Conservation (phyloP, 164 flowering plant species). For the Umbilicus rupestris region DNA sequence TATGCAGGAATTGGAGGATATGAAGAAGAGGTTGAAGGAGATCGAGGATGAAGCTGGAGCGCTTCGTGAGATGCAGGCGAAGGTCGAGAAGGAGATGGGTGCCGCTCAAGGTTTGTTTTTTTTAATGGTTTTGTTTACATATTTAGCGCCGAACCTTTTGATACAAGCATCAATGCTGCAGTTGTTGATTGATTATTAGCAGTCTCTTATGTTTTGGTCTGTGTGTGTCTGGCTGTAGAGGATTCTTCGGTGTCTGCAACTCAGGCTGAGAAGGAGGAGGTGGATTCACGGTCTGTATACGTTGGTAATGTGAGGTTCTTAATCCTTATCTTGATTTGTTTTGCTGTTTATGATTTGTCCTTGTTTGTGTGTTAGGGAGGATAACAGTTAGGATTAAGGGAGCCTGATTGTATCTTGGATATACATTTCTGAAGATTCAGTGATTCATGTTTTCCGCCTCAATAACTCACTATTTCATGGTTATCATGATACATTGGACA, state of each 20-base stretch:
- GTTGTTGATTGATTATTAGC: too few relatives aligned
- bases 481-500: too few relatives aligned
- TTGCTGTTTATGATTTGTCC: too few relatives aligned
- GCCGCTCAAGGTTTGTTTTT: conserved; percentile 36
- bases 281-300: conserved; percentile 46
- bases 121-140: not conserved
- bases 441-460: too few relatives aligned
- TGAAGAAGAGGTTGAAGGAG: conserved; percentile 72
- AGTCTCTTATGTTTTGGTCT: not conserved
- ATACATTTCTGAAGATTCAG: too few relatives aligned
- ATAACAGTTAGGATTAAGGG: too few relatives aligned
- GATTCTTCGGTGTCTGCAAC: conserved; percentile 35
- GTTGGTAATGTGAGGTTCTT: conserved; percentile 51
- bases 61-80: conserved; percentile 74
- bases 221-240: conserved; percentile 23
- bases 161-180: too few relatives aligned
- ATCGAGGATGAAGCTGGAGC: conserved; percentile 81
- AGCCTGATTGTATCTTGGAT: too few relatives aligned
- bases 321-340: too few relatives aligned
- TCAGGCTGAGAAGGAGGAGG: conserved; percentile 42
- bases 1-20: conserved; percentile 49
- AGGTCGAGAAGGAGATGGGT: conserved; percentile 76
- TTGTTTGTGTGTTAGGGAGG: too few relatives aligned
- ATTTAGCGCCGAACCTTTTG: not conserved
- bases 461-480: too few relatives aligned